phyloP scores from a whole-genome alignment of 345 rosid species.

The Erysimum cheiranthoides region DNA sequence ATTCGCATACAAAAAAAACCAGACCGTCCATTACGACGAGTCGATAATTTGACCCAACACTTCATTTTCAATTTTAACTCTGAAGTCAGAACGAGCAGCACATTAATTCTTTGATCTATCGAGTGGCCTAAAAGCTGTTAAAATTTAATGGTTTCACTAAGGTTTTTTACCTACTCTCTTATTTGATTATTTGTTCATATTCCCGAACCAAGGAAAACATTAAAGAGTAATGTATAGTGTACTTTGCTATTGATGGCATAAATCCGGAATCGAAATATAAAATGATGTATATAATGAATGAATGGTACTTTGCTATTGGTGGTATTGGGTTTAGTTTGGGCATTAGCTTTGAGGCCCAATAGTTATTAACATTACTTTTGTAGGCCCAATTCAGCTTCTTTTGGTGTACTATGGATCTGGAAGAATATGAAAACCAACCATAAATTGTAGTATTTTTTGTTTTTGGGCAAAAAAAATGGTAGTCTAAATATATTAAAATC shows the following conservation, averaged over 20 bases:
- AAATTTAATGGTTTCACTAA: neutral
- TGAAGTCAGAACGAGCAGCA: slow-evolving; percentile 5
- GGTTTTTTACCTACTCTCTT: neutral
- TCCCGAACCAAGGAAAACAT: neutral
- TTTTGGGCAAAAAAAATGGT: too few species aligned
- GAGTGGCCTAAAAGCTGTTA: slow-evolving; percentile 9
- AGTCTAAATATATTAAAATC: neutral
- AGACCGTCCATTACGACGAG: slow-evolving; percentile 15
- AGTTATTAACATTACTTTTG: neutral
- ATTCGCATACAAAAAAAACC: slow-evolving; percentile 8
- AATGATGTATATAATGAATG: neutral
- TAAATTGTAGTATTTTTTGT: too few species aligned
- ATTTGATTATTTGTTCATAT: neutral
- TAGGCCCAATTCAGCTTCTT: neutral
- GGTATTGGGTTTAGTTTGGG: slow-evolving; percentile 10
- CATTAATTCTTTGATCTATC: slow-evolving; percentile 9
- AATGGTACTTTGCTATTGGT: neutral
- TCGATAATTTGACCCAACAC: slow-evolving; percentile 26
- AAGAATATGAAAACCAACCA: neutral
- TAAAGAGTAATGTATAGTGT: neutral
- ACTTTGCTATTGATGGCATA: neutral
- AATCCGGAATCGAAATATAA: neutral
- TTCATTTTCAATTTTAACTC: slow-evolving; percentile 11
- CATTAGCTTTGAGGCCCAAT: slow-evolving; percentile 13
- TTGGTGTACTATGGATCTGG: neutral